Evolutionary conservation across 768 basidiomycete species (phyloP).

Genomic region (Suillus brevipes): DNA sequence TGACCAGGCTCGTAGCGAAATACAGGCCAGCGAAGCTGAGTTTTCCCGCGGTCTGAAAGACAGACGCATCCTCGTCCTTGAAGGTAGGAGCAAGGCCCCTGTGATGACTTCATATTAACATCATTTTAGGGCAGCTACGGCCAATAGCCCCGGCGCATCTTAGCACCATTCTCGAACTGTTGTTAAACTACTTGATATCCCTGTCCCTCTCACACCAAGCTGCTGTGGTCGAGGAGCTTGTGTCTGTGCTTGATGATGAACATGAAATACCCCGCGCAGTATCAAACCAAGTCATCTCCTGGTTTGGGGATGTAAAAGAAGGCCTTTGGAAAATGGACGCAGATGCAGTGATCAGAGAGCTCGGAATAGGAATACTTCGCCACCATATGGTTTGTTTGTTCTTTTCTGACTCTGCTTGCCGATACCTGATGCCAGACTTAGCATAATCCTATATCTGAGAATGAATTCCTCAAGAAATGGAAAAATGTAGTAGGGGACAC

Average conservation of each 20-base stretch:
- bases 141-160: slow-evolving; percentile 72
- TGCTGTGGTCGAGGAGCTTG: slow-evolving; percentile 59
- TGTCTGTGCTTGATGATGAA: slow-evolving; percentile 62
- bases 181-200: slow-evolving; percentile 75
- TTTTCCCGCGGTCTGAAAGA: slow-evolving; percentile 62
- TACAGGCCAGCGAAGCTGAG: slow-evolving; percentile 85
- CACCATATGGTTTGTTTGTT: slow-evolving; percentile 48
- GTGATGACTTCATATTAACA: slow-evolving; percentile 6
- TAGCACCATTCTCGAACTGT: slow-evolving; percentile 65
- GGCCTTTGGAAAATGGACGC: slow-evolving; percentile 70
- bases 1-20: slow-evolving; percentile 56
- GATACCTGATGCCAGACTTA: slow-evolving; percentile 27
- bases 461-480: slow-evolving; percentile 68
- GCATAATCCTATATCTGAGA: slow-evolving; percentile 59
- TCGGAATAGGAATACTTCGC: slow-evolving; percentile 76
- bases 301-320: slow-evolving; percentile 70
- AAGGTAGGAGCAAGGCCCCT: slow-evolving; percentile 45
- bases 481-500: slow-evolving; percentile 73
- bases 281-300: slow-evolving; percentile 68
- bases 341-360: slow-evolving; percentile 60
- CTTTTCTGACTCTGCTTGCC: not conserved
- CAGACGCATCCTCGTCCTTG: slow-evolving; percentile 70
- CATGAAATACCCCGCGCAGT: slow-evolving; percentile 68
- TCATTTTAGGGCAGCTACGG: slow-evolving; percentile 60
- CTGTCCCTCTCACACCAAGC: slow-evolving; percentile 51